Base-by-base conservation (phyloP, 768 basidiomycete genomes). In the Xanthoconium stramineum region DNA sequence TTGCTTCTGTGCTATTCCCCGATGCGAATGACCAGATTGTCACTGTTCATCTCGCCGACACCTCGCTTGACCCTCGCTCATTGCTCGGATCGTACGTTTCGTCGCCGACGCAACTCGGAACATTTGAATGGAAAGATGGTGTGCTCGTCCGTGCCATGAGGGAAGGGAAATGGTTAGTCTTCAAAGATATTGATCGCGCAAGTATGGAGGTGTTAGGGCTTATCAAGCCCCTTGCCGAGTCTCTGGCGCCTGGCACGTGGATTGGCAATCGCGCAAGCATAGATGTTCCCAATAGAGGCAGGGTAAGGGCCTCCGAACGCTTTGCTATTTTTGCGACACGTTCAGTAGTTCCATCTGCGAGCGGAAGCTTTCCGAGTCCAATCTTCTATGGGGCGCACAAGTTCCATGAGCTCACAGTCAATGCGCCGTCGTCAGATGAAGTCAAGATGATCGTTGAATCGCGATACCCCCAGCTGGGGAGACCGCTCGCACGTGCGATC, bases 121-220 rank as follows among this genome's bases (percentile, higher is more conserved):
- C 83, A 3, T 99, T 99, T 63, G 92, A 96, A 62, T 99, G 95
- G 91, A 91, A 89, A 72, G 94, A 98, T 60, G 97, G 97, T 7
- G 87, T 94, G 0, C 78, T 99, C 36, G 86, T 95, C 11, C 88
- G 90, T 38, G 88, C 95, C 1, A 86, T 98, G 81, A 80, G 84
- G 40, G 87, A 91, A 64, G 97, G 97, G 3, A 83, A 84, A 67
- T 98, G 95, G 95, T 78, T 98, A 3, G 84, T 98, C 11, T 81
- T 99, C 45, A 86, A 97, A 67, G 93, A 98, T 66, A 83, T 98
- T 40, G 97, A 99, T 71, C 82, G 86, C 46, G 96, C 88, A 17
- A 91, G 91, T 60, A 86, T 78, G 57, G 97, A 99, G 66, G 88
- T 98, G 4, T 80, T 98, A 6, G 91, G 91, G 0, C 81, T 91